Percentiles rank a stretch among this genome's conserved stretches.
Conservation (phyloP, 805 yeast species). For the Wickerhamia fluorescens region DNA sequence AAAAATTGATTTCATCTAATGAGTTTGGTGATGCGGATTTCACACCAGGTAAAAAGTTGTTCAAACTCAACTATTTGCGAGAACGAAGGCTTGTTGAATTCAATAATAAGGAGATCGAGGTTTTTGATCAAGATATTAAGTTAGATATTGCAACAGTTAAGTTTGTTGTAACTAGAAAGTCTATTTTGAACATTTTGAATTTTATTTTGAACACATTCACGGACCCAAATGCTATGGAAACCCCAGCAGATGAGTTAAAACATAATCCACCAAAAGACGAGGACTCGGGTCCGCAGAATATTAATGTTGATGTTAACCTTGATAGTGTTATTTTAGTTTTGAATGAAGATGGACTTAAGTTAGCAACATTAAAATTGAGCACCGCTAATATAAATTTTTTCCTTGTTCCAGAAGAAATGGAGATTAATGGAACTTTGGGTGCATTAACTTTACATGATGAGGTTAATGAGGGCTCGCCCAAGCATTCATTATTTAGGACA, state of each 20-base stretch:
- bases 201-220: slow-evolving; percentile 84
- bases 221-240: slow-evolving; percentile 60
- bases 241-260: slow-evolving; percentile 64
- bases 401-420: slow-evolving; percentile 71
- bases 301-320: slow-evolving; percentile 59
- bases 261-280: slow-evolving; percentile 56
- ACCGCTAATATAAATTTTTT: slow-evolving; percentile 63
- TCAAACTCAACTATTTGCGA: slow-evolving; percentile 53
- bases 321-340: slow-evolving; percentile 69
- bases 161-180: slow-evolving; percentile 68
- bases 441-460: slow-evolving; percentile 76
- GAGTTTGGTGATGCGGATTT: slow-evolving; percentile 23
- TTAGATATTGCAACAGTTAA: slow-evolving; percentile 73
- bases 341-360: slow-evolving; percentile 74
- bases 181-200: slow-evolving; percentile 70
- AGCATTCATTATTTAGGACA: slow-evolving; percentile 53
- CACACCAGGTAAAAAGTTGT: slow-evolving; percentile 34
- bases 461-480: slow-evolving; percentile 52
- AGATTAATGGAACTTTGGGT: slow-evolving; percentile 65
- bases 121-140: slow-evolving; percentile 69
- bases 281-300: slow-evolving; percentile 64
- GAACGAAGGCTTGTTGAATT: slow-evolving; percentile 52
- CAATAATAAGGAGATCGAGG: slow-evolving; percentile 49
- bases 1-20: slow-evolving; percentile 63
- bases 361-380: slow-evolving; percentile 73